Evolutionary conservation across 768 basidiomycete species (phyloP), one percentile per base, ranked within the genome.

Genomic region (Tubosaeta sp.): DNA sequence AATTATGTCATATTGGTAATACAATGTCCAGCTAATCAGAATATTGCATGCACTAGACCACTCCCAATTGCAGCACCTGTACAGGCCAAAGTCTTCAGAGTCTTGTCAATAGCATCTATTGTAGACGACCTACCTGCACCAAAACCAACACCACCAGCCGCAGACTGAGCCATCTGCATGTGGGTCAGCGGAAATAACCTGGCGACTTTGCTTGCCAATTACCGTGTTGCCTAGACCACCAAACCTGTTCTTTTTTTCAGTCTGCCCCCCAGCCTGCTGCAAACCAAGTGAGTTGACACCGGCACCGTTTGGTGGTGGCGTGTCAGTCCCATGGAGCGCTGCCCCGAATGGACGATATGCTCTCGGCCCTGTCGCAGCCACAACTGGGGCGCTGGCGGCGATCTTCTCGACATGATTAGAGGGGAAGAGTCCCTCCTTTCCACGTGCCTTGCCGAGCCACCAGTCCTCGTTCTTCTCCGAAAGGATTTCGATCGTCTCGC

Each of bases 381-480:
- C 38, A 10, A 16, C 29, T 4, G 35, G 46, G 27, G 34, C 43
- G 32, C 46, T 41, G 44, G 52, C 44, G 22, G 61, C 62, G 27
- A 84, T 52, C 60, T 79, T 84, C 71, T 89, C 82, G 37, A 90
- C 86, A 49, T 89, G 80, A 56, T 80, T 81, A 12, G 85, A 78
- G 0, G 91, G 92, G 74, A 94, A 90, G 34, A 93, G 76, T 5
- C 85, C 91, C 50, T 84, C 78, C 52, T 72, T 76, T 25, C 84
- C 84, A 32, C 83, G 77, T 51, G 77, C 60, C 54, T 68, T 75
- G 26, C 92, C 91, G 8, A 78, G 81, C 91, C 90, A 95, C 92
- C 92, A 94, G 66, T 94, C 92, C 4, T 74, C 74, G 52, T 93
- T 91, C 42, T 82, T 86, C 64, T 93, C 88, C 52, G 85, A 80